Percentiles rank a stretch among this genome's conserved stretches.
phyloP scores from a whole-genome alignment of 2,329 filamentous ascomycete genomes.

The Penicillium decumbens region DNA sequence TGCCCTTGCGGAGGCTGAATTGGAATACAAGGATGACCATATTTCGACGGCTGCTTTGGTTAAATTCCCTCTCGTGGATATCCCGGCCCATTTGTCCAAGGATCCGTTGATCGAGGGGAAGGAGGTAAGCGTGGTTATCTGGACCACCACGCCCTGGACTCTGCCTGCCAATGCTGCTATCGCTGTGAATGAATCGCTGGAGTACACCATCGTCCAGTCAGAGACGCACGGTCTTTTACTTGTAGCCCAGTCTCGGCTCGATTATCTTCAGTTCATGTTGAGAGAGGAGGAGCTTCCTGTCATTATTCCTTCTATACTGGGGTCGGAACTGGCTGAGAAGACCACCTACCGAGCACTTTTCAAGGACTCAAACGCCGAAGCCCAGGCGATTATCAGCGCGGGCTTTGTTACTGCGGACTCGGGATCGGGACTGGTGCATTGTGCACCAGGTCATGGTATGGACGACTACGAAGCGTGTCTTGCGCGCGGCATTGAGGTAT shows the following conservation, averaged over 20 bases:
- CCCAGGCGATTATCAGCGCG: slow-evolving; percentile 71
- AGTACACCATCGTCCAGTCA: slow-evolving; percentile 65
- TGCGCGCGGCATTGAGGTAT: slow-evolving; percentile 64
- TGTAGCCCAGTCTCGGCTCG: slow-evolving; percentile 66
- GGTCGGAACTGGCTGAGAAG: slow-evolving; percentile 58
- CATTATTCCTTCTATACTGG: slow-evolving; percentile 55
- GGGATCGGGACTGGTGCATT: slow-evolving; percentile 92
- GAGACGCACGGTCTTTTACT: slow-evolving; percentile 58
- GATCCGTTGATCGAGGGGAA: slow-evolving; percentile 43
- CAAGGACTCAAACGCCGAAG: slow-evolving; percentile 52
- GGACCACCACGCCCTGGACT: slow-evolving; percentile 98
- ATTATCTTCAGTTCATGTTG: slow-evolving; percentile 52
- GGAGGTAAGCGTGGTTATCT: slow-evolving; percentile 75
- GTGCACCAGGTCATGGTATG: slow-evolving; percentile 91
- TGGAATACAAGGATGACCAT: slow-evolving; percentile 61
- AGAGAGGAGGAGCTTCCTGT: slow-evolving; percentile 47
- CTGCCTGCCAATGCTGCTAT: slow-evolving; percentile 88
- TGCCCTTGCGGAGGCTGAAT: slow-evolving; percentile 60
- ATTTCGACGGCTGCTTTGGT: slow-evolving; percentile 61
- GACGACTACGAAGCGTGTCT: slow-evolving; percentile 87
- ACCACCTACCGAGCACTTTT: slow-evolving; percentile 68
- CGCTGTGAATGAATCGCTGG: slow-evolving; percentile 68
- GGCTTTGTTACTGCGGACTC: slow-evolving; percentile 85
- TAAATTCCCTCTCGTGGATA: slow-evolving; percentile 62
- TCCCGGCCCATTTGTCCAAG: slow-evolving; percentile 45